Conservation (phyloP, 2,329 filamentous ascomycete genomes). For the Microascus cirrosus region DNA sequence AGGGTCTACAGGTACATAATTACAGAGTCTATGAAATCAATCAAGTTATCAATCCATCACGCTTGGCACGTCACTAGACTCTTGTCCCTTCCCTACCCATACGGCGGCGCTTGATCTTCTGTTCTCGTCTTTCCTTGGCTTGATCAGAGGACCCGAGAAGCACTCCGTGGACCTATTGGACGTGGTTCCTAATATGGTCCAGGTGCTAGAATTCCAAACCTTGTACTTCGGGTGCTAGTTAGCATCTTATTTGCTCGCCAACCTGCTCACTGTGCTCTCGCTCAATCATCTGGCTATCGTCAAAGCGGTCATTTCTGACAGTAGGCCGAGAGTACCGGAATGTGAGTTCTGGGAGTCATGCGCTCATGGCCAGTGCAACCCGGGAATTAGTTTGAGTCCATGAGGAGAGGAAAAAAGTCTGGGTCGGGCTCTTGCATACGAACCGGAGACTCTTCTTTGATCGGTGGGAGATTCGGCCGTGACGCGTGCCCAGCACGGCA, state of each 20-base stretch:
- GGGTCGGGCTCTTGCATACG: background rate
- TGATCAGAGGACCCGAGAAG: constrained; percentile 6
- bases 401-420: constrained; percentile 9
- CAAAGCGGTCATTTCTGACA: constrained; percentile 13
- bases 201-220: constrained; percentile 7
- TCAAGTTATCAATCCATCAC: background rate
- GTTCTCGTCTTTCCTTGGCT: background rate
- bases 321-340: constrained; percentile 8
- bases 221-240: constrained; percentile 7
- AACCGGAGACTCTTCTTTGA: background rate
- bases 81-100: background rate
- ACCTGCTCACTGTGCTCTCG: constrained; percentile 7
- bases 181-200: constrained; percentile 10
- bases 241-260: constrained; percentile 8
- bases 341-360: constrained; percentile 7
- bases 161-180: constrained; percentile 8
- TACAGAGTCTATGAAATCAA: background rate
- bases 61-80: background rate
- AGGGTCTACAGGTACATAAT: too few species aligned
- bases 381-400: constrained; percentile 10
- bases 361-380: constrained; percentile 10
- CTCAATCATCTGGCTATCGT: constrained; percentile 9
- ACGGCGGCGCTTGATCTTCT: background rate
- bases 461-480: background rate
- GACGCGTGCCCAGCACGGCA: background rate